These are phyloP conservation scores for Cucurbita moschata DNA, from an alignment of 306 rosid genomes.

Conservation along the genomic window DNA sequence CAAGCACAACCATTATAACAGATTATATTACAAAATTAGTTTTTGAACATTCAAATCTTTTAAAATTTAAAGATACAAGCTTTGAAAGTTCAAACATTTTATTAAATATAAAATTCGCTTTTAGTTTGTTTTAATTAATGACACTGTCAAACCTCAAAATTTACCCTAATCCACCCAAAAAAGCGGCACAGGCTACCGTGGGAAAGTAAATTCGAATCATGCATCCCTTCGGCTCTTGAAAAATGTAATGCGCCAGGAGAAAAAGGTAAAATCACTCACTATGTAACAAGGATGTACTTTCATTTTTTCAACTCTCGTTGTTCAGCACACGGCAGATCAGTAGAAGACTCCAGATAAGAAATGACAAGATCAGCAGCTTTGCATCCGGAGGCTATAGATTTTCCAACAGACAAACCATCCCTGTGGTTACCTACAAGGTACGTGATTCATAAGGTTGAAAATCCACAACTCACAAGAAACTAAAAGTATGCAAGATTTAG, in stretches of 20 bases:
- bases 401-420: constrained; percentile 86
- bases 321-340: constrained; percentile 14
- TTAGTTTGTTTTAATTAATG: too few species aligned
- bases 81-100: too few species aligned
- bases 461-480: not conserved
- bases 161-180: too few species aligned
- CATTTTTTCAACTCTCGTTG: constrained; percentile 10
- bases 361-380: constrained; percentile 84
- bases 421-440: constrained; percentile 48
- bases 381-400: constrained; percentile 73
- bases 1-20: not conserved
- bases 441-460: not conserved
- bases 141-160: too few species aligned
- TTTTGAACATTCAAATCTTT: not conserved
- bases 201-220: too few species aligned
- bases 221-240: too few species aligned
- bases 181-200: too few species aligned
- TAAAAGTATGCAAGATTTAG: not conserved
- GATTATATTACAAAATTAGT: too few species aligned
- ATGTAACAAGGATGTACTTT: not conserved
- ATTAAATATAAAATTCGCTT: too few species aligned
- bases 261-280: not conserved
- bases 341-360: constrained; percentile 52
- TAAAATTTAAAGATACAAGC: too few species aligned
- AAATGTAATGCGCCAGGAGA: too few species aligned